Conservation (phyloP, 495 filamentous ascomycete species). For the Tuber borchii region DNA sequence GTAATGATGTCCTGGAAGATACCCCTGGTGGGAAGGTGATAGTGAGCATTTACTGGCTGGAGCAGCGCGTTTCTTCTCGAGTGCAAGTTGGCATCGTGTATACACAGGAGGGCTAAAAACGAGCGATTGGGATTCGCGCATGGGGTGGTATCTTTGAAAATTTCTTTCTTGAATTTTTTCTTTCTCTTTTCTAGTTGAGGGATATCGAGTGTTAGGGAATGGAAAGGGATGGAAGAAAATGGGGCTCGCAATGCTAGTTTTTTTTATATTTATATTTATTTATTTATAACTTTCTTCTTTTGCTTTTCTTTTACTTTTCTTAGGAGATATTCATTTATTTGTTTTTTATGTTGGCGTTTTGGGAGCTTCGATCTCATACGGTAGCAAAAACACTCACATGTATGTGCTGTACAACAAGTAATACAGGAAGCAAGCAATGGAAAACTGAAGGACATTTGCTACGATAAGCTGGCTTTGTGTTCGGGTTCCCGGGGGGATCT, state of each 20-base stretch:
- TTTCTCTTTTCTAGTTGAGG: conserved; percentile 2
- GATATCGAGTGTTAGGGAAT: background rate
- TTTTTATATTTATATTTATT: conserved; percentile 10
- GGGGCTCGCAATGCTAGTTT: background rate
- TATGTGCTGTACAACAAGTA: conserved; percentile 4
- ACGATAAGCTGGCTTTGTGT: conserved; percentile 5
- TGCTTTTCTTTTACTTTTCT: conserved; percentile 19
- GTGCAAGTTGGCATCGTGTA: background rate
- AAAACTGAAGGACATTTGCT: conserved; percentile 3
- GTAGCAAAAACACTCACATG: conserved; percentile 19
- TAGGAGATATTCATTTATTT: conserved; percentile 25
- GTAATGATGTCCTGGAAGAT: conserved; percentile 14
- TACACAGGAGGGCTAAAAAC: background rate
- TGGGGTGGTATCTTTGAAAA: conserved; percentile 10
- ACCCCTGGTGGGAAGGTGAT: conserved; percentile 15
- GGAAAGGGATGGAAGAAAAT: background rate
- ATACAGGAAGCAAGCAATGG: conserved; percentile 18
- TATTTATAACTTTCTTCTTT: conserved; percentile 11
- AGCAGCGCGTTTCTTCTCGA: conserved; percentile 18
- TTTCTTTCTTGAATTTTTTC: conserved; percentile 14
- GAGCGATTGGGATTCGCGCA: background rate
- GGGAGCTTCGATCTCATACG: conserved; percentile 18
- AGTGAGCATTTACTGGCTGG: conserved; percentile 12
- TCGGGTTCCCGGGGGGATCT: background rate
- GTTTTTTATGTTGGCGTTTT: conserved; percentile 1